phyloP scores from a whole-genome alignment of 2,329 filamentous ascomycete genomes.

The Metarhizium robertsii region DNA sequence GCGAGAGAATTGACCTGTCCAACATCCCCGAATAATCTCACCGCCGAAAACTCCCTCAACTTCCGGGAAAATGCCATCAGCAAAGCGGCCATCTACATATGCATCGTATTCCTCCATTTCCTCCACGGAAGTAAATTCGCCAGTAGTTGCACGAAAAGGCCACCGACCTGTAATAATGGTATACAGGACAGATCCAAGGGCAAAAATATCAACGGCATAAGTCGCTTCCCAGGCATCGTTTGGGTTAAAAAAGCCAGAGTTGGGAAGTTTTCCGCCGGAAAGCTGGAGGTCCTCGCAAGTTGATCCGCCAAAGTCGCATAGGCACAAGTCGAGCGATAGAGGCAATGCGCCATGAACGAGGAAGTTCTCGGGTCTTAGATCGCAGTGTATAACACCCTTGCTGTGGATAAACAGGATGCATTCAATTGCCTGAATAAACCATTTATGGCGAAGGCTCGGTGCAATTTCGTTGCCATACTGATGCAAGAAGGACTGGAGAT shows the following conservation, averaged over 20 bases:
- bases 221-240: slow-evolving; percentile 3
- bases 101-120: slow-evolving; percentile 8
- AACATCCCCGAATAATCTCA: slow-evolving; percentile 6
- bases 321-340: slow-evolving; percentile 16
- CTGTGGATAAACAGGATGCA: slow-evolving; percentile 19
- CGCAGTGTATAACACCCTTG: slow-evolving; percentile 22
- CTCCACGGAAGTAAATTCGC: slow-evolving; percentile 2
- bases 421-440: slow-evolving; percentile 20
- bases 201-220: slow-evolving; percentile 9
- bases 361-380: slow-evolving; percentile 23
- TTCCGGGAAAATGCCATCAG: slow-evolving; percentile 7
- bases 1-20: slow-evolving; percentile 2
- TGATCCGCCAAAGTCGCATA: slow-evolving; percentile 24
- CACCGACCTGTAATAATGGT: slow-evolving; percentile 10
- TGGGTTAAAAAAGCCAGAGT: slow-evolving; percentile 11
- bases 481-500: slow-evolving; percentile 10
- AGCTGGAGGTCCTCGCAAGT: slow-evolving; percentile 18
- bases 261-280: slow-evolving; percentile 7
- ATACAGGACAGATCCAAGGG: slow-evolving; percentile 13
- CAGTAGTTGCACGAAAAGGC: slow-evolving; percentile 9
- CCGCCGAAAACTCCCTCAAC: slow-evolving; percentile 3
- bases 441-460: slow-evolving; percentile 9
- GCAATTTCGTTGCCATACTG: slow-evolving; percentile 3
- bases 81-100: slow-evolving; percentile 7
- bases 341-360: slow-evolving; percentile 17